phyloP scores from a whole-genome alignment of 2,329 filamentous ascomycete species.

The Geosmithia morbida region DNA sequence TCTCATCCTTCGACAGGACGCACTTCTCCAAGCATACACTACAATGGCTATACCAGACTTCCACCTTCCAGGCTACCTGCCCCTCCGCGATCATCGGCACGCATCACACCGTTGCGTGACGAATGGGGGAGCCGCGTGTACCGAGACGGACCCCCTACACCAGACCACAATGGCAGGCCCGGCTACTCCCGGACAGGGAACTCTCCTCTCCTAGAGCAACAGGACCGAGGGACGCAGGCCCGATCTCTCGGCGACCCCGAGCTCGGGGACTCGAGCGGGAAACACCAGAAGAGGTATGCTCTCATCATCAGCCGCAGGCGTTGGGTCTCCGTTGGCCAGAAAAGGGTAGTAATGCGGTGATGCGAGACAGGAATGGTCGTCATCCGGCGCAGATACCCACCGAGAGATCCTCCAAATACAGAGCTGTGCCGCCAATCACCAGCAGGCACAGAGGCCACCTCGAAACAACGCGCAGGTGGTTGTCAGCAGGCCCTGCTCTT shows the following conservation, averaged over 20 bases:
- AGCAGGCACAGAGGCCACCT: not conserved
- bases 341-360: not conserved
- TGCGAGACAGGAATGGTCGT: not conserved
- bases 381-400: not conserved
- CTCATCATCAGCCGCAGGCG: not conserved
- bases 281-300: not conserved
- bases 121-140: not conserved
- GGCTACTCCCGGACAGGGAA: not conserved
- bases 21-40: not conserved
- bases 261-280: not conserved
- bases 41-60: not conserved
- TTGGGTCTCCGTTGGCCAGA: not conserved
- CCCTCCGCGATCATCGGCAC: not conserved
- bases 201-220: not conserved
- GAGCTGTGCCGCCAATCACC: not conserved
- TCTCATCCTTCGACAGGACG: slow-evolving; percentile 31
- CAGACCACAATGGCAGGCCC: not conserved
- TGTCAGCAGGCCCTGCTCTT: not conserved
- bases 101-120: not conserved
- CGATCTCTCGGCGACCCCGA: not conserved
- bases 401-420: not conserved
- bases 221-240: too few species aligned
- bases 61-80: not conserved
- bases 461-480: not conserved
- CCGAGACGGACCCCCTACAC: not conserved